Base-by-base conservation (phyloP, 1,284 basidiomycete species). In the Mycosarcoma mackinlayi region DNA sequence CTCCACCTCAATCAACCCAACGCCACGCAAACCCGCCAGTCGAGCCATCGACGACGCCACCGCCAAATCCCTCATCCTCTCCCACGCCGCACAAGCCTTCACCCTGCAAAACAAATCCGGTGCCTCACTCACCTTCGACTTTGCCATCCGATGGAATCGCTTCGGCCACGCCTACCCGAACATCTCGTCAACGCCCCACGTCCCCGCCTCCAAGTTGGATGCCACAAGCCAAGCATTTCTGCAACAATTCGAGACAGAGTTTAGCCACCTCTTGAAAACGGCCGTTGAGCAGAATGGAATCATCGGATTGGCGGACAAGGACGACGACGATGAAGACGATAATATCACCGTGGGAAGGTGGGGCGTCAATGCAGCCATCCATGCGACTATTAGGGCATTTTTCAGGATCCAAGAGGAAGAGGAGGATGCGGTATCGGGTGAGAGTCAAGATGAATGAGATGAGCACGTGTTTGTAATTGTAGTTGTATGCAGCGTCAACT, bases 91-190 rank as follows among this genome's bases (percentile, higher is more conserved):
- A 0, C 47, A 56, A 21, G 21, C 35, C 1, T 42, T 69, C 25
- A 37, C n/a, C 1, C 39, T 69, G 0, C 21, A 2, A 1, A 69
- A 69, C 31, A 34, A n/a, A 23, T 21, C 28, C 6, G n/a, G 23
- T 2, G 60, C 66, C 6, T 31, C 38, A 1, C 35, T 69, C 3
- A 39, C 48, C 0, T 6, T 64, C 18, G 18, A 6, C 8, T 69
- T 69, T 31, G 9, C n/a, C 0, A 69, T 69, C 9, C 9, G 13
- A 3, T 69, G 45, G 45, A 69, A 64, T 25, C 30, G 66, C 2
- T 69, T 44, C 48, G 66, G 66, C 11, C 60, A 69, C 23, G 66
- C 66, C 1, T 18, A 25, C 10, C 59, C 65, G 1, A 1, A 55
- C 1, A 34, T 68, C 33, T 25, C 21, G 10, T 34, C 48, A 0